Percentiles rank a stretch among this genome's conserved stretches.
Conservation (phyloP, 164 flowering plant genomes). For the Magnolia changhungtana region DNA sequence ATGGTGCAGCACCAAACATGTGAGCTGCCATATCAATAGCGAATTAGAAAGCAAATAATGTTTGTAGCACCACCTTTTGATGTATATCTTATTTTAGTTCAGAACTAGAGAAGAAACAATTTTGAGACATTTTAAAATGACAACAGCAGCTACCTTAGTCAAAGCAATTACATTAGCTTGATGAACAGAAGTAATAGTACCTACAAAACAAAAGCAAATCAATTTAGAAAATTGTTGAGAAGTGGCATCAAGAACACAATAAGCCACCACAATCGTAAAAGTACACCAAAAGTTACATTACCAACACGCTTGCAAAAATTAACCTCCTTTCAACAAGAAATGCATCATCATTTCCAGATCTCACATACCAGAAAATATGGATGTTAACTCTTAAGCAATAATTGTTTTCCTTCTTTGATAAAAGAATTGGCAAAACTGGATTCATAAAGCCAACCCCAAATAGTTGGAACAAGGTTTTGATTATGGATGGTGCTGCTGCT, state of each 20-base stretch:
- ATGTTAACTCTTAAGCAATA: too few species aligned
- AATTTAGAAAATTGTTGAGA: neutral
- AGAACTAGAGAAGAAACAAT: neutral
- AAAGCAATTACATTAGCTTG: slow-evolving; percentile 67
- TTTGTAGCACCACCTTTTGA: neutral
- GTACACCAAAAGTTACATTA: too few species aligned
- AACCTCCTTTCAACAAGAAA: too few species aligned
- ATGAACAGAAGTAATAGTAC: slow-evolving; percentile 38
- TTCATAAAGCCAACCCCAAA: too few species aligned
- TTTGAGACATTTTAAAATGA: neutral
- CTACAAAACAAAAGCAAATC: slow-evolving; percentile 31
- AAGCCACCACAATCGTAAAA: too few species aligned
- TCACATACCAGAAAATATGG: too few species aligned
- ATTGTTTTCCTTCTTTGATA: too few species aligned
- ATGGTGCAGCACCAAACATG: slow-evolving; percentile 74
- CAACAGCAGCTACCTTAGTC: slow-evolving; percentile 52
- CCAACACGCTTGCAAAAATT: too few species aligned
- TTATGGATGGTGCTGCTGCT: too few species aligned
- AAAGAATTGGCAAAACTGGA: too few species aligned
- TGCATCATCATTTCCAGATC: too few species aligned
- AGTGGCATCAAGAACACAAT: neutral
- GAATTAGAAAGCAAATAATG: slow-evolving; percentile 7
- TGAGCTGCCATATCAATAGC: slow-evolving; percentile 56
- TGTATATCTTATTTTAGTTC: neutral
- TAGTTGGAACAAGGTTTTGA: too few species aligned